These are phyloP conservation scores for Volvox africanus DNA, from an alignment of 139 green algal species.

Conservation along the genomic window DNA sequence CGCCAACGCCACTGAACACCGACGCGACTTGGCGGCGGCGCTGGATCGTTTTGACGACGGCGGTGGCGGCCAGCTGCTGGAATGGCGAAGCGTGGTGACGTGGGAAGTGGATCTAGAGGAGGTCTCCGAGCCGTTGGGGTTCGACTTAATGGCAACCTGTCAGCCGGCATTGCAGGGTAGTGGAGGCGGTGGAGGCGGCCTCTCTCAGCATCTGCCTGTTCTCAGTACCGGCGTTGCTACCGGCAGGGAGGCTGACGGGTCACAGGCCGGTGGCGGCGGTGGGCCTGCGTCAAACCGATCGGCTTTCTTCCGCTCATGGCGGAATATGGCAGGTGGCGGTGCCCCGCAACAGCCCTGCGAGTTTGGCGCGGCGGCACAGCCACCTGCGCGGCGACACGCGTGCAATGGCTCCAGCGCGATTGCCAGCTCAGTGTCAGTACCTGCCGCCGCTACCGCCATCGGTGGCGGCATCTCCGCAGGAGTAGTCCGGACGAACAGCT, in stretches of 20 bases:
- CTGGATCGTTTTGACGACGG: background rate
- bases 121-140: background rate
- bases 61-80: background rate
- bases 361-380: background rate
- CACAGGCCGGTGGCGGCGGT: background rate
- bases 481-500: background rate
- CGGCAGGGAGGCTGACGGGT: background rate
- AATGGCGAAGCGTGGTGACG: constrained; percentile 10
- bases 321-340: background rate
- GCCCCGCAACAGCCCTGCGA: background rate
- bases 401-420: background rate
- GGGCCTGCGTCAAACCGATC: background rate
- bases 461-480: background rate
- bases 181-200: too few species aligned
- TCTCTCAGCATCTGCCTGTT: background rate
- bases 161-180: background rate
- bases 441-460: background rate
- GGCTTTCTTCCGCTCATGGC: background rate
- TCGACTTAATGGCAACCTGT: background rate
- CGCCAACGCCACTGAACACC: background rate
- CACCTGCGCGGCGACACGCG: background rate
- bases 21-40: background rate
- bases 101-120: background rate
- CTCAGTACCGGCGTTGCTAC: background rate
- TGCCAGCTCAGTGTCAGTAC: background rate